phyloP scores from a whole-genome alignment of 306 rosid species.

The Dalbergia cochinchinensis region DNA sequence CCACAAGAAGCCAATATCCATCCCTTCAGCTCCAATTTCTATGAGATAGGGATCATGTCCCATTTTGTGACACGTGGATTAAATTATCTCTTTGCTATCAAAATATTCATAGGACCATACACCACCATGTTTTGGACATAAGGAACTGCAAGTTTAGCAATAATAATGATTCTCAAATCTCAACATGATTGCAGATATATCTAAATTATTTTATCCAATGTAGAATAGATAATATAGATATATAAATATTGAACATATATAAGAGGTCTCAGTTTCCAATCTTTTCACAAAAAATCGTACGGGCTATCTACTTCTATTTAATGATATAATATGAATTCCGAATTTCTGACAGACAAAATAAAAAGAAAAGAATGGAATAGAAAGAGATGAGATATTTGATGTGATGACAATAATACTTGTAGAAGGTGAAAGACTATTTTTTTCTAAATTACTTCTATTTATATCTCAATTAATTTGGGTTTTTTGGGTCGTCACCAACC shows the following conservation, averaged over 20 bases:
- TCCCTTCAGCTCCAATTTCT: conserved; percentile 2
- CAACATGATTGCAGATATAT: not conserved
- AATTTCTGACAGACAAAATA: too few species aligned
- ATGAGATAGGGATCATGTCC: not conserved
- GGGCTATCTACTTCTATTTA: not conserved
- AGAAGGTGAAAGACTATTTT: too few species aligned
- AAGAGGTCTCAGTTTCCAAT: not conserved
- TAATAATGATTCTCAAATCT: not conserved
- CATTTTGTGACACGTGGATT: not conserved
- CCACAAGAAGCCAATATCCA: conserved; percentile 9
- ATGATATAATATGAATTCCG: too few species aligned
- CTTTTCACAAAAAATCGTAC: not conserved
- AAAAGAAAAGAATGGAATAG: too few species aligned
- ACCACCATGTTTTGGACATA: not conserved
- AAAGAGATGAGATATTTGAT: too few species aligned
- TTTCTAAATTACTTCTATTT: too few species aligned
- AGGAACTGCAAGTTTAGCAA: not conserved
- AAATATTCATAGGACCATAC: not conserved
- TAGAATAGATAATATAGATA: not conserved
- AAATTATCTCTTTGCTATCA: not conserved
- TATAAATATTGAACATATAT: not conserved
- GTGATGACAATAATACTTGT: too few species aligned
- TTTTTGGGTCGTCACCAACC: too few species aligned
- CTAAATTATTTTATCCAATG: not conserved
- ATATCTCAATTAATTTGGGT: too few species aligned